phyloP scores from a whole-genome alignment of 495 filamentous ascomycete species.

The Aspergillus mulundensis region DNA sequence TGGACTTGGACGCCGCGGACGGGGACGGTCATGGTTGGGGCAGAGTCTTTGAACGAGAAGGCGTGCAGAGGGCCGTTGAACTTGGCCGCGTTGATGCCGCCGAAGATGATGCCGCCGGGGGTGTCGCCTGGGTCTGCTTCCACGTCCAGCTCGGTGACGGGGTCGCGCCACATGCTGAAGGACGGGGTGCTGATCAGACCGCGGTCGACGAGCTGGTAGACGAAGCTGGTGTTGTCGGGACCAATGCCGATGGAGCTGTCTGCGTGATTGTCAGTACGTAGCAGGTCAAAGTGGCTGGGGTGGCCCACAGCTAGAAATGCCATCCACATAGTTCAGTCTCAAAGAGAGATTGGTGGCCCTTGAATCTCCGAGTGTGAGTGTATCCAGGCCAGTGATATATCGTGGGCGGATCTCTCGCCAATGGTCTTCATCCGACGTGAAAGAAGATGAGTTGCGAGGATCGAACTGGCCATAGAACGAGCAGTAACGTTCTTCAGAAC shows the following conservation, averaged over 20 bases:
- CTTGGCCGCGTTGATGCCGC: constrained; percentile 9
- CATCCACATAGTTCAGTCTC: not conserved
- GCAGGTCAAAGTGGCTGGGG: not conserved
- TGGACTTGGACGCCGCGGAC: constrained; percentile 3
- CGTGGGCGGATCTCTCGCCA: not conserved
- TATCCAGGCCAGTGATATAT: not conserved
- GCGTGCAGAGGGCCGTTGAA: constrained; percentile 5
- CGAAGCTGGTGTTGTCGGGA: not conserved
- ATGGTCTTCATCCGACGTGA: not conserved
- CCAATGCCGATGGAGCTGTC: constrained; percentile 7
- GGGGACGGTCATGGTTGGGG: not conserved
- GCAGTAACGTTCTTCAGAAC: constrained; percentile 1
- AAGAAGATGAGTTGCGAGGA: constrained; percentile 2
- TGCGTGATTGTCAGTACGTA: not conserved
- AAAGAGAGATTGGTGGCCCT: constrained; percentile 2
- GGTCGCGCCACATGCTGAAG: constrained; percentile 1
- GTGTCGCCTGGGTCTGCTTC: not conserved
- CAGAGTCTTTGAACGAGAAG: not conserved
- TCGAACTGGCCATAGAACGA: not conserved
- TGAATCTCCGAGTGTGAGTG: not conserved
- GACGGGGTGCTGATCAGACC: constrained; percentile 6
- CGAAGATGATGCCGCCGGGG: constrained; percentile 1
- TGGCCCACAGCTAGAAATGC: not conserved
- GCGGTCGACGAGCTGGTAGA: constrained; percentile 1
- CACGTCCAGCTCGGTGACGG: too few species aligned